Conservation (phyloP, 306 rosid genomes). For the Prunus mira region DNA sequence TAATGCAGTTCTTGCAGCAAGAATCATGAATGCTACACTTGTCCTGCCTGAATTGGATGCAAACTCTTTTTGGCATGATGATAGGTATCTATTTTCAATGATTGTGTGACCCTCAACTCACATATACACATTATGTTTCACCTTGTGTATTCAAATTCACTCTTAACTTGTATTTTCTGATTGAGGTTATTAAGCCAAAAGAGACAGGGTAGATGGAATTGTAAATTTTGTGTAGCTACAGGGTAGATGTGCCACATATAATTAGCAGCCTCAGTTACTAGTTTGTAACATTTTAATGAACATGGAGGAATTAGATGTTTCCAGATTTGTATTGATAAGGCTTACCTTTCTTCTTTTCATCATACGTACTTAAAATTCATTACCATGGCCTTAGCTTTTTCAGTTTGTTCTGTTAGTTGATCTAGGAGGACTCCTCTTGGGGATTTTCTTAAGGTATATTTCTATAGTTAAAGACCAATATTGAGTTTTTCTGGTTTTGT, state of each 20-base stretch:
- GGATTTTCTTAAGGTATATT: neutral
- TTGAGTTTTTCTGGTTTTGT: neutral
- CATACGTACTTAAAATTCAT: neutral
- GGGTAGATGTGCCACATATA: neutral
- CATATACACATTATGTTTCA: constrained; percentile 4
- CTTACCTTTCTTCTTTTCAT: neutral
- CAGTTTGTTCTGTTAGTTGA: neutral
- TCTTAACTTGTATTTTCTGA: neutral
- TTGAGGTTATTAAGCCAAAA: neutral
- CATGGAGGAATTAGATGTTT: neutral
- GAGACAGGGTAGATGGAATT: neutral
- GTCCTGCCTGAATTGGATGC: constrained; percentile 95
- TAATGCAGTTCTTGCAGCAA: constrained; percentile 97
- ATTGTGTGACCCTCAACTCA: constrained; percentile 10
- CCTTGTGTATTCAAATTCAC: neutral
- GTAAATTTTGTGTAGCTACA: neutral
- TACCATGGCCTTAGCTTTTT: neutral
- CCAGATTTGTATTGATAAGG: neutral
- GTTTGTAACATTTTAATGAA: no score
- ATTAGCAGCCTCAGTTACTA: no score
- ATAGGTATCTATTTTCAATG: constrained; percentile 50
- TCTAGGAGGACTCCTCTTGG: neutral
- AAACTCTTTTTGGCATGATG: constrained; percentile 96
- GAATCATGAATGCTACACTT: constrained; percentile 95
- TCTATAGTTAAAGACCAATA: neutral